A percentile compares a stretch with the other conserved stretches of the same genome.
These are phyloP conservation scores for Phytophthora syringae DNA, from an alignment of 352 stramenopile genomes.

Conservation along the genomic window DNA sequence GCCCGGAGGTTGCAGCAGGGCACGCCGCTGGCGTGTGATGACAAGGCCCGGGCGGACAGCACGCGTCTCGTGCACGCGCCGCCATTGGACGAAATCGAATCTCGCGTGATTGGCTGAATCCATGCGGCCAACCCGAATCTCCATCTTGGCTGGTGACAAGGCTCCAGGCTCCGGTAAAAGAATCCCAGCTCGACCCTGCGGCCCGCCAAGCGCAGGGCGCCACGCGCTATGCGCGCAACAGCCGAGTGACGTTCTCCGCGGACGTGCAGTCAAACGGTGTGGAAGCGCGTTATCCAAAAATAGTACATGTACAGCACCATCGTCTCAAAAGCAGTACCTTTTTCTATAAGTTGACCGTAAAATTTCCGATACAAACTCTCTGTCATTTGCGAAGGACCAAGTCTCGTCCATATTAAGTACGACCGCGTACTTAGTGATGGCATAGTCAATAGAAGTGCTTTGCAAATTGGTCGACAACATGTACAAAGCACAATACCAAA, in stretches of 20 bases:
- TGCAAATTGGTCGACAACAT: no score
- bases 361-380: no score
- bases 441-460: no score
- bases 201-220: constrained; percentile 19
- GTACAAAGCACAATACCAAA: no score
- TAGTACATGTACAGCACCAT: no score
- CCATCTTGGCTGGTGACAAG: constrained; percentile 19
- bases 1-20: background rate
- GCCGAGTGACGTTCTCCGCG: background rate
- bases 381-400: no score
- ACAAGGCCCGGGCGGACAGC: constrained; percentile 15
- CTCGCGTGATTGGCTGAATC: constrained; percentile 22
- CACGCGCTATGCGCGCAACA: background rate
- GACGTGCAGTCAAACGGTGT: background rate
- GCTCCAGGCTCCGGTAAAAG: constrained; percentile 16
- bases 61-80: background rate
- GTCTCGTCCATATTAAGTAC: no score
- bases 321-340: no score
- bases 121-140: constrained; percentile 21
- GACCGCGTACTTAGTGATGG: no score
- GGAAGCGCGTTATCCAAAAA: no score
- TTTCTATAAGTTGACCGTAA: no score
- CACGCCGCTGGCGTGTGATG: constrained; percentile 15
- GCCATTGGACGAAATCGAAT: constrained; percentile 23
- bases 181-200: constrained; percentile 15